phyloP scores from a whole-genome alignment of 768 basidiomycete genomes.

The Tubosaeta sp. region DNA sequence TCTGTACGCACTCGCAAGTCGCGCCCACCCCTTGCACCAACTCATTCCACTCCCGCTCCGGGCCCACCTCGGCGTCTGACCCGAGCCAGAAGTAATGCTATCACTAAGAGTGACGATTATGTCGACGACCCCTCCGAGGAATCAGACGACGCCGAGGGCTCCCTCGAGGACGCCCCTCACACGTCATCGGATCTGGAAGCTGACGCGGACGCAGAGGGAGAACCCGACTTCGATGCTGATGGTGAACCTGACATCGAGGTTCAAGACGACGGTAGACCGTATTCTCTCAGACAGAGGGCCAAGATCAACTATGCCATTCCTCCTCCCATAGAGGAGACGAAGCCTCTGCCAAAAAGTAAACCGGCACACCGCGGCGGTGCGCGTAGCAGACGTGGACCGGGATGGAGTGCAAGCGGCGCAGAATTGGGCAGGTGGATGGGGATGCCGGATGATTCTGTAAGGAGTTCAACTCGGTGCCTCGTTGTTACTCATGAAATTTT shows the following conservation, averaged over 20 bases:
- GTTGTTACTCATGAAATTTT: constrained; percentile 2
- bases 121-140: constrained; percentile 45
- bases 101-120: constrained; percentile 48
- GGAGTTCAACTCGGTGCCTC: constrained; percentile 11
- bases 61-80: constrained; percentile 11
- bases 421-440: constrained; percentile 79
- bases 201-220: constrained; percentile 36
- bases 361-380: constrained; percentile 37
- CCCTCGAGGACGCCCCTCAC: constrained; percentile 50
- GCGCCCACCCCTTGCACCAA: constrained; percentile 26
- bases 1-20: constrained; percentile 11
- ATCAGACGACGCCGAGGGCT: constrained; percentile 55
- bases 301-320: constrained; percentile 79
- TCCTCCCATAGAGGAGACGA: constrained; percentile 73
- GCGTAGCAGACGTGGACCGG: constrained; percentile 46
- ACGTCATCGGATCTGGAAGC: constrained; percentile 35
- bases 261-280: constrained; percentile 40
- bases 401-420: constrained; percentile 78
- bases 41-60: constrained; percentile 1
- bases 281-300: constrained; percentile 58
- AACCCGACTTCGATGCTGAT: constrained; percentile 38
- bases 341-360: constrained; percentile 33
- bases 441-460: constrained; percentile 67
- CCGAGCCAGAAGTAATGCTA: constrained; percentile 23
- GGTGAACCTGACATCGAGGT: constrained; percentile 37